A percentile compares a stretch with the other conserved stretches of the same genome.
phyloP scores from a whole-genome alignment of 192 early-diverging fungal species.

The Backusella australiensis region DNA sequence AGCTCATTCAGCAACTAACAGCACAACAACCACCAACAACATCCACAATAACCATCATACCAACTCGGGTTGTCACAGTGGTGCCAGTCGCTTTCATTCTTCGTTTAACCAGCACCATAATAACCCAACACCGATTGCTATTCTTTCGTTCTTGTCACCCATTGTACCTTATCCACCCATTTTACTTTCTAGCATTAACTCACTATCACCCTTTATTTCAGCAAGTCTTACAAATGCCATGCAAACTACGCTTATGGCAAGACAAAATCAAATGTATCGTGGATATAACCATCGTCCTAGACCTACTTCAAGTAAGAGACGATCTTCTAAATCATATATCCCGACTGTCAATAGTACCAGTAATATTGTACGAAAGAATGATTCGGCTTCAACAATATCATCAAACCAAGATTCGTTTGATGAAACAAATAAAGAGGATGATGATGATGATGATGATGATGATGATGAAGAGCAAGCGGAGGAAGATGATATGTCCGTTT shows the following conservation, averaged over 20 bases:
- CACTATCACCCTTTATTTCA: slow-evolving; percentile 47
- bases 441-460: slow-evolving; percentile 1
- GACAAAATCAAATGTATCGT: slow-evolving; percentile 14
- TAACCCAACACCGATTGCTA: slow-evolving; percentile 41
- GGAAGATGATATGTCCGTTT: not conserved
- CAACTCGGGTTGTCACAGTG: not conserved
- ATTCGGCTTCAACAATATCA: not conserved
- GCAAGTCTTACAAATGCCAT: slow-evolving; percentile 35
- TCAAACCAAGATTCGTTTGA: not conserved
- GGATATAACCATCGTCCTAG: not conserved
- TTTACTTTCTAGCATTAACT: slow-evolving; percentile 35
- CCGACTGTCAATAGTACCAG: not conserved
- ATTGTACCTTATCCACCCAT: slow-evolving; percentile 50
- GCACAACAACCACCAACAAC: not conserved
- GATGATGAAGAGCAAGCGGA: not conserved
- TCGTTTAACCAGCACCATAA: not conserved
- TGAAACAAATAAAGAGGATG: not conserved
- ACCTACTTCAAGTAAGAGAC: not conserved
- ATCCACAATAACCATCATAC: not conserved
- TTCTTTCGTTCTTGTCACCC: slow-evolving; percentile 53
- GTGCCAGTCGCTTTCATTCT: not conserved
- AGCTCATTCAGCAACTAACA: slow-evolving; percentile 14
- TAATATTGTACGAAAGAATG: not conserved
- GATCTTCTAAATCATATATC: not conserved
- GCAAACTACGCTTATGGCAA: slow-evolving; percentile 10